Evolutionary conservation across 2,329 filamentous ascomycete genomes (phyloP).

Genomic region (Ophiocordyceps australis): DNA sequence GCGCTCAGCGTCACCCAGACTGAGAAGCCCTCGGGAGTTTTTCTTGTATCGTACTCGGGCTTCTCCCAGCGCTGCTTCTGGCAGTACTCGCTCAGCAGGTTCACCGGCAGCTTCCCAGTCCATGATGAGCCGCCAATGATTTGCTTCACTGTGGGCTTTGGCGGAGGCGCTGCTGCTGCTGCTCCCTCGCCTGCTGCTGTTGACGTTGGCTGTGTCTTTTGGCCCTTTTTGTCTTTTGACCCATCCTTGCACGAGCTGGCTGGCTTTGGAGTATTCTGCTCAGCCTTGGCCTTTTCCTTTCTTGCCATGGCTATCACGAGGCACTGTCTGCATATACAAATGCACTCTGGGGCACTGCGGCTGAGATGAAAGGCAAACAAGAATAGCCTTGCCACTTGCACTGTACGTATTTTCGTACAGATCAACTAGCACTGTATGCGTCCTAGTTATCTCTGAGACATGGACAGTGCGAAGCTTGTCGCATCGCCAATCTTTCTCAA

Average conservation of each 20-base stretch:
- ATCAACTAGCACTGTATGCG: no score
- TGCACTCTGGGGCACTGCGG: no score
- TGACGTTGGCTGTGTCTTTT: slow-evolving; percentile 14
- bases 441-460: no score
- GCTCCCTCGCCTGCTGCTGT: slow-evolving; percentile 9
- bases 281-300: slow-evolving; percentile 32
- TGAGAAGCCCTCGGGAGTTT: slow-evolving; percentile 55
- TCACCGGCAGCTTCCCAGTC: slow-evolving; percentile 93
- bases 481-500: no score
- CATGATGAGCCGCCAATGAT: slow-evolving; percentile 89
- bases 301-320: slow-evolving; percentile 34
- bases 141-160: slow-evolving; percentile 51
- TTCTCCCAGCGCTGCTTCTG: slow-evolving; percentile 93
- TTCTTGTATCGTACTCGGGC: slow-evolving; percentile 74
- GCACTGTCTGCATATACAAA: no score
- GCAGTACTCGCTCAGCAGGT: slow-evolving; percentile 83
- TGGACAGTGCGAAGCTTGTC: no score
- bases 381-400: no score
- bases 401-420: no score
- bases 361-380: no score
- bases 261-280: slow-evolving; percentile 14
- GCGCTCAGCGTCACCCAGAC: slow-evolving; percentile 65
- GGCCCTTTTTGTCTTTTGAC: slow-evolving; percentile 21
- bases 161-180: slow-evolving; percentile 18
- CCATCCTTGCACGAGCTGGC: slow-evolving; percentile 33